Base-by-base conservation (phyloP, 2,329 filamentous ascomycete species). In the Xylariaceae sp. region DNA sequence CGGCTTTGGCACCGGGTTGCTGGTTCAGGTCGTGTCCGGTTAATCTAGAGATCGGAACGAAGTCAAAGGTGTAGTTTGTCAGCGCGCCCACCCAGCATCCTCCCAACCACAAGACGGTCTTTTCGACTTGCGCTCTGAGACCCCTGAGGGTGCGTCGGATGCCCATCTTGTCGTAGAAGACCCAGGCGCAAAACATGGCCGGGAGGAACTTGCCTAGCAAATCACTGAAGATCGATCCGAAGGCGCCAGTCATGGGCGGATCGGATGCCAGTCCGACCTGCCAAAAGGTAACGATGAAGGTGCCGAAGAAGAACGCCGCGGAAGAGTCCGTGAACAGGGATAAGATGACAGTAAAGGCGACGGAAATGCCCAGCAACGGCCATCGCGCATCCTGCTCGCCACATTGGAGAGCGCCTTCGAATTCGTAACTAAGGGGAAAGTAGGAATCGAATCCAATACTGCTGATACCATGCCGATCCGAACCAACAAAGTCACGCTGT, bases 61-160 rank as follows among this genome's bases (percentile, higher is more conserved):
- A 88, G 68, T 91, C 89, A 69, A 99, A 90, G 0, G 94, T 97
- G 74, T 97, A 95, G 75, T 97, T 97, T 70, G 93, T 93, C 65
- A 99, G 76, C 1, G 90, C 88, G 13, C 92, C 94, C 45, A 97
- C 85, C 88, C 95, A 99, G 70, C 89, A 92, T 6, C 86, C 88
- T 1, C 92, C 92, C 0, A 99, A 79, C 88, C 92, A 97, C 34
- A 97, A 80, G 2, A 97, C 75, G 0, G 91, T 90, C 78, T 96
- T 97, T 70, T 96, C 93, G 49, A 96, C 68, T 71, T 96, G 93
- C 0, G 92, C 91, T 0, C 84, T 88, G 1, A 97, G 80, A 1
- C 86, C 87, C 1, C 73, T 75, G 30, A 96, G 81, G 0, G 89
- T 86, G 51, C 89, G 87, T 3, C 84, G 80, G 8, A 94, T 82